Evolutionary conservation across 495 filamentous ascomycete species (phyloP).

Genomic region (Terfezia boudieri): DNA sequence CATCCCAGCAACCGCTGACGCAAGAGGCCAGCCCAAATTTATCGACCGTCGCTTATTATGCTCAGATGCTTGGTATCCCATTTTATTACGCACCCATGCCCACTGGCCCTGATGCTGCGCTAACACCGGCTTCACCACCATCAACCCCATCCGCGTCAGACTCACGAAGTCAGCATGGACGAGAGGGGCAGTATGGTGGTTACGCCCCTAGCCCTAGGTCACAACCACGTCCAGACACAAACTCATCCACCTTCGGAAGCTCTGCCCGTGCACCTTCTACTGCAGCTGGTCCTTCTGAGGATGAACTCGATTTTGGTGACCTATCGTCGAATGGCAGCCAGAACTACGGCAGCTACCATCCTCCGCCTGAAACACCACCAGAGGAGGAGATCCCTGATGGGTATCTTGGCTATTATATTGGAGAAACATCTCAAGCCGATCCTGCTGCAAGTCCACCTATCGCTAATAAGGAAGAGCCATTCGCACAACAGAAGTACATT

Average conservation of each 20-base stretch:
- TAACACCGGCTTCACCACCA: not conserved
- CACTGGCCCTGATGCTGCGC: not conserved
- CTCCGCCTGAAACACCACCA: constrained; percentile 22
- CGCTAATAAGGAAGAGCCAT: constrained; percentile 20
- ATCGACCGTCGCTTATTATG: not conserved
- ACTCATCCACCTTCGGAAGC: not conserved
- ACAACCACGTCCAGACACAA: constrained; percentile 8
- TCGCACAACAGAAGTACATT: constrained; percentile 18
- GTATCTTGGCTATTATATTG: constrained; percentile 44
- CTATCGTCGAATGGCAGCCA: constrained; percentile 25
- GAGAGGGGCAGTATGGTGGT: not conserved
- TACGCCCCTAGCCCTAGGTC: constrained; percentile 4
- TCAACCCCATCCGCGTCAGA: not conserved
- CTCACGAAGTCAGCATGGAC: not conserved
- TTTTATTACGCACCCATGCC: not conserved
- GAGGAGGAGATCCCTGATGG: constrained; percentile 32
- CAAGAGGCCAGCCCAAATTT: not conserved
- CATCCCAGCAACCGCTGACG: not conserved
- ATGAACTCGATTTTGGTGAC: constrained; percentile 22
- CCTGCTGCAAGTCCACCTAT: constrained; percentile 18
- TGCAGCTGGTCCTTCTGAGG: constrained; percentile 9
- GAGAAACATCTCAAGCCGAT: constrained; percentile 29
- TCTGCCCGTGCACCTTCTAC: not conserved
- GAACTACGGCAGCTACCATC: constrained; percentile 19
- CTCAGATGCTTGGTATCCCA: not conserved